phyloP scores from a whole-genome alignment of 345 rosid species.

The Stellera chamaejasme region DNA sequence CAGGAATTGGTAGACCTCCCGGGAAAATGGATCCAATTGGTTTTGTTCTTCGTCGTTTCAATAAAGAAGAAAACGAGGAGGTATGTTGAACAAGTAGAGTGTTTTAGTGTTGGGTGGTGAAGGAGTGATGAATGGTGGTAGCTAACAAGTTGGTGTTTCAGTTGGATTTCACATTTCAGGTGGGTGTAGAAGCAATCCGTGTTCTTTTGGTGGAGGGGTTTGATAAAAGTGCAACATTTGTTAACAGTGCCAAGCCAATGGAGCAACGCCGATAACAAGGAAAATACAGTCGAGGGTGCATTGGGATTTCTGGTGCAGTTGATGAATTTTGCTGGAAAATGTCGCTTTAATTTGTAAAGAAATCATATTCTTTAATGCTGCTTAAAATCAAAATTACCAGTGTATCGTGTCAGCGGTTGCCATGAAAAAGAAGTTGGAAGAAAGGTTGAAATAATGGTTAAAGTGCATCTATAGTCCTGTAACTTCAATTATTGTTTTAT shows the following conservation, averaged over 20 bases:
- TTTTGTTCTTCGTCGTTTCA: conserved; percentile 72
- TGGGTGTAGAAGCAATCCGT: conserved; percentile 56
- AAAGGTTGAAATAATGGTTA: too few relatives aligned
- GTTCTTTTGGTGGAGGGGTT: conserved; percentile 69
- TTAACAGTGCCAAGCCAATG: conserved; percentile 54
- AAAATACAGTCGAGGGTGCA: too few relatives aligned
- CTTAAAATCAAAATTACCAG: too few relatives aligned
- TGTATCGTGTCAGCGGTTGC: too few relatives aligned
- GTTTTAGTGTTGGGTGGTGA: not conserved
- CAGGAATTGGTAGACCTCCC: conserved; percentile 95
- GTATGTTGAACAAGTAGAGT: conserved; percentile 23
- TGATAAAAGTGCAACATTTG: conserved; percentile 78
- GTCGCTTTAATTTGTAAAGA: too few relatives aligned
- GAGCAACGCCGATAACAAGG: conserved; percentile 31
- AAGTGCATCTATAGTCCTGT: too few relatives aligned
- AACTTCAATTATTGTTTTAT: too few relatives aligned
- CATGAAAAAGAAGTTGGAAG: too few relatives aligned
- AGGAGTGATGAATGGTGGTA: conserved; percentile 7
- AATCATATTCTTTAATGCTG: too few relatives aligned
- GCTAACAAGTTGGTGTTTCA: conserved; percentile 19
- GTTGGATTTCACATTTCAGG: conserved; percentile 72
- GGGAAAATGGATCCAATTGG: conserved; percentile 80
- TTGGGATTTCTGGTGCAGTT: too few relatives aligned
- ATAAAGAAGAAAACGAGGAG: conserved; percentile 69
- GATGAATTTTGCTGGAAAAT: too few relatives aligned